phyloP scores from a whole-genome alignment of 2,329 filamentous ascomycete species.

The Alternaria sp. region DNA sequence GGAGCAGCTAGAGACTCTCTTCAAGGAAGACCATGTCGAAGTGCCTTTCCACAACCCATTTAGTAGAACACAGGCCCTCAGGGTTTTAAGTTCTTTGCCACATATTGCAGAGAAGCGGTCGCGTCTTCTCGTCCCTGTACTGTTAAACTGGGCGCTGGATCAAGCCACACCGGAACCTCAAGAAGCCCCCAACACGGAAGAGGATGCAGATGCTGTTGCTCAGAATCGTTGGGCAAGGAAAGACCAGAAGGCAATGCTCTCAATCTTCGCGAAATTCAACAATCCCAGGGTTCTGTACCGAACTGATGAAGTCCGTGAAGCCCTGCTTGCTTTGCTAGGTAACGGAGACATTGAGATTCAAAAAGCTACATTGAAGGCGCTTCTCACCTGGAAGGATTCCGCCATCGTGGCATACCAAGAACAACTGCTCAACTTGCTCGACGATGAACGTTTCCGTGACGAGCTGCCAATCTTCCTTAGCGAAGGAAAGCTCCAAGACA shows the following conservation, averaged over 20 bases:
- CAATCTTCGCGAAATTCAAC: slow-evolving; percentile 81
- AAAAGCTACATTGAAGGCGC: slow-evolving; percentile 80
- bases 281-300: slow-evolving; percentile 88
- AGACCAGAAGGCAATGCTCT: slow-evolving; percentile 84
- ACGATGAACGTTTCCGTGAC: slow-evolving; percentile 91
- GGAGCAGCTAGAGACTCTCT: slow-evolving; percentile 68
- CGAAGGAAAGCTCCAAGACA: slow-evolving; percentile 72
- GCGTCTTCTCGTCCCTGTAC: slow-evolving; percentile 81
- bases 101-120: slow-evolving; percentile 85
- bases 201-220: slow-evolving; percentile 26
- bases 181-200: neutral
- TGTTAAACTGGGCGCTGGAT: slow-evolving; percentile 75
- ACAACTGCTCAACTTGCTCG: slow-evolving; percentile 83
- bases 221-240: slow-evolving; percentile 69
- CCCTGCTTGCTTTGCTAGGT: slow-evolving; percentile 76
- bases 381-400: slow-evolving; percentile 88
- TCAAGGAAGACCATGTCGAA: slow-evolving; percentile 69
- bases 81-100: slow-evolving; percentile 77
- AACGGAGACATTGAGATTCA: slow-evolving; percentile 94
- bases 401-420: slow-evolving; percentile 81
- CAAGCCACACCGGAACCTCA: slow-evolving; percentile 22
- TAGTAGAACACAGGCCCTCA: slow-evolving; percentile 79
- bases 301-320: slow-evolving; percentile 76
- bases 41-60: slow-evolving; percentile 62
- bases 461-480: slow-evolving; percentile 87